A percentile compares a stretch with the other conserved stretches of the same genome.
phyloP scores from a whole-genome alignment of 257 asterid genomes.

The Phtheirospermum japonicum region DNA sequence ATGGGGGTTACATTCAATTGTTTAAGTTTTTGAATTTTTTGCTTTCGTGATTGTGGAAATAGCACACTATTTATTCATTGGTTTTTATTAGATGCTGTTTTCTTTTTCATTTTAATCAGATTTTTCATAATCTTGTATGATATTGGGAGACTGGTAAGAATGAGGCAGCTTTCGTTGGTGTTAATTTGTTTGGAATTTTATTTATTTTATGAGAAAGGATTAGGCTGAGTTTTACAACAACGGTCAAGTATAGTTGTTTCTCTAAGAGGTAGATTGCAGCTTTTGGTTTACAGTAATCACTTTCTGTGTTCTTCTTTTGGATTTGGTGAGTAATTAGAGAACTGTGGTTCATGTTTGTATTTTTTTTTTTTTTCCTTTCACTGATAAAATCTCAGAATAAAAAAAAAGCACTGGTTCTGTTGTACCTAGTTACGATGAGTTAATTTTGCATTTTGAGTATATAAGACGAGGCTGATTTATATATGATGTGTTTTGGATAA shows the following conservation, averaged over 20 bases:
- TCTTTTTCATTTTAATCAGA: background rate
- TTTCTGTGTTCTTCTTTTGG: background rate
- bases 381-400: background rate
- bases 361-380: background rate
- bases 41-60: no score
- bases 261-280: slow-evolving; percentile 6
- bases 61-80: no score
- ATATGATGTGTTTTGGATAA: background rate
- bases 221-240: background rate
- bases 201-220: background rate
- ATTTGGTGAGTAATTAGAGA: background rate
- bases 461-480: slow-evolving; percentile 27
- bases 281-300: slow-evolving; percentile 3
- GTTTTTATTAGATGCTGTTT: no score
- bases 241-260: background rate
- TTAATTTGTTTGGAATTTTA: slow-evolving; percentile 8
- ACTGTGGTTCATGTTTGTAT: background rate
- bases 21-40: no score
- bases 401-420: slow-evolving; percentile 11
- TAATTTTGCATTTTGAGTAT: slow-evolving; percentile 89
- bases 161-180: slow-evolving; percentile 8
- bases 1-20: no score
- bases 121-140: background rate
- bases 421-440: slow-evolving; percentile 59
- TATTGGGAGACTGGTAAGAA: slow-evolving; percentile 4